Evolutionary conservation across 345 rosid genomes (phyloP).

Genomic region (Eucalyptus victrix): DNA sequence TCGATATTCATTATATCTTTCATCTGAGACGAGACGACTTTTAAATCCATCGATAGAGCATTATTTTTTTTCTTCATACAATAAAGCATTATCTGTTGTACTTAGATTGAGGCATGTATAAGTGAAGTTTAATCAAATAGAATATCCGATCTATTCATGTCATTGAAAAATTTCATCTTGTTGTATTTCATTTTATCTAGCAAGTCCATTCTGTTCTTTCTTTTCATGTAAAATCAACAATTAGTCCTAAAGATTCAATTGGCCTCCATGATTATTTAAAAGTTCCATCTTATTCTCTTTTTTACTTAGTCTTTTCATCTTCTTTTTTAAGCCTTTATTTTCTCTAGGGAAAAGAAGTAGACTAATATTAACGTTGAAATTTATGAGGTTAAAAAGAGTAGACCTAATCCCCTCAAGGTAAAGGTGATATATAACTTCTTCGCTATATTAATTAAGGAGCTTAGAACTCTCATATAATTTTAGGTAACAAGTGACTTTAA

Average conservation of each 20-base stretch:
- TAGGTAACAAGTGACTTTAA: neutral
- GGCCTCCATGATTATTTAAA: neutral
- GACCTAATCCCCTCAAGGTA: neutral
- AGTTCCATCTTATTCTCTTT: neutral
- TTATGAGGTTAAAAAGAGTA: neutral
- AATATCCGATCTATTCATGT: neutral
- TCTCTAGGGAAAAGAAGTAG: neutral
- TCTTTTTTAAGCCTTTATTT: neutral
- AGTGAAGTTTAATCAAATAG: neutral
- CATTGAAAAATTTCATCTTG: neutral
- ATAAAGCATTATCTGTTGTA: neutral
- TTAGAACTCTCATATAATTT: neutral
- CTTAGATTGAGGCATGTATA: neutral
- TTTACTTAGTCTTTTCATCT: neutral
- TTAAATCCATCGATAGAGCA: neutral
- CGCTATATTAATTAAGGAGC: neutral
- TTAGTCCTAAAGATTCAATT: neutral
- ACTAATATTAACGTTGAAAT: neutral
- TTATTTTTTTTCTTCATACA: no score
- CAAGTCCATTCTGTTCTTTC: neutral
- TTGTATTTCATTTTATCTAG: neutral
- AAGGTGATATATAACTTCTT: neutral
- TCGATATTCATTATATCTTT: neutral
- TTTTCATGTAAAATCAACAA: neutral
- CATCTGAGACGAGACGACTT: rapidly evolving